A percentile compares a stretch with the other conserved stretches of the same genome.
Conservation (phyloP, 75 land plant genomes). For the Sequoia sempervirens region DNA sequence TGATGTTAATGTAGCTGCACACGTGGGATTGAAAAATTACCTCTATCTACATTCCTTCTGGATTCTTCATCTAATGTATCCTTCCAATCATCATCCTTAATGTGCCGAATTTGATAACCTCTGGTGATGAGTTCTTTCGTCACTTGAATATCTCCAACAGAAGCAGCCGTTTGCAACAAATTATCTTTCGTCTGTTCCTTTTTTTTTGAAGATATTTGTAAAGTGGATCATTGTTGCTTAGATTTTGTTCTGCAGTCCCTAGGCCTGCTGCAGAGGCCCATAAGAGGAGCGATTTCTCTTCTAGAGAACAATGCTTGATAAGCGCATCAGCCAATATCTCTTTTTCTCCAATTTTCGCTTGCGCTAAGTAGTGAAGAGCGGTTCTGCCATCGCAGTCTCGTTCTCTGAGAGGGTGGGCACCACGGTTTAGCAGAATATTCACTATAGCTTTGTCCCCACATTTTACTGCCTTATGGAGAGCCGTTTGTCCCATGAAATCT, state of each 20-base stretch:
- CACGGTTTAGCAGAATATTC: neutral
- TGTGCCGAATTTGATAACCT: neutral
- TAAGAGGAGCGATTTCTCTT: neutral
- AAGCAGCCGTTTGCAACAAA: neutral
- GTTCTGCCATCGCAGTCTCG: no score
- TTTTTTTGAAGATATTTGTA: neutral
- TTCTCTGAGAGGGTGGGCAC: no score
- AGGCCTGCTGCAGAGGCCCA: neutral
- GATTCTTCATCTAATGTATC: fast-evolving
- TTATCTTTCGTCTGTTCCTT: neutral
- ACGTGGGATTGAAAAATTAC: neutral
- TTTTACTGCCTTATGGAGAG: neutral
- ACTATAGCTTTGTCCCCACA: neutral
- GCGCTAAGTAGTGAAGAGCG: neutral
- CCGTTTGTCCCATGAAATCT: neutral
- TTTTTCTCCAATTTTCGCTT: neutral
- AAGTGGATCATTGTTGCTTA: neutral
- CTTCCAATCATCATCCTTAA: neutral
- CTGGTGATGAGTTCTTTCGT: neutral
- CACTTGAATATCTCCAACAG: neutral
- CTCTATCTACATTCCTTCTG: neutral
- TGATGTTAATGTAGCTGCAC: neutral
- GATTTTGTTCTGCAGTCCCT: neutral
- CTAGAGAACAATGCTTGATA: neutral
- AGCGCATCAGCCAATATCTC: neutral